Conservation (phyloP, 169 alveolate genomes). For the Plasmodium gonderi region DNA sequence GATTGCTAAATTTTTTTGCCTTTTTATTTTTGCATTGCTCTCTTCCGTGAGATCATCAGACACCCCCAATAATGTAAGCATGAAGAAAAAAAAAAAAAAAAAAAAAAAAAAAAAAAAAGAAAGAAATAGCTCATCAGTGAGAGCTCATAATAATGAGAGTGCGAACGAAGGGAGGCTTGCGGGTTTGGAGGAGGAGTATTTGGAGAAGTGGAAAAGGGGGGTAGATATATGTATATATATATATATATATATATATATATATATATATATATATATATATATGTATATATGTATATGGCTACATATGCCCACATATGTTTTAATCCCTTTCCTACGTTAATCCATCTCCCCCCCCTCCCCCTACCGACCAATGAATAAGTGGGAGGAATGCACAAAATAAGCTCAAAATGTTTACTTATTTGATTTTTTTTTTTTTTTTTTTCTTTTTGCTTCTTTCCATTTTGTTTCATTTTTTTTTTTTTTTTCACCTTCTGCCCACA, state of each 20-base stretch:
- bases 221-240: background rate
- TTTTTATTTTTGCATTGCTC: background rate
- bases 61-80: conserved; percentile 27
- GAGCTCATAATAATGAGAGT: too few species aligned
- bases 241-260: background rate
- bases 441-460: background rate
- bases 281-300: too few species aligned
- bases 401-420: too few species aligned
- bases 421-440: background rate
- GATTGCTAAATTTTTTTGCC: background rate
- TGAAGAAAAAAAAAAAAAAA: background rate
- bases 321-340: too few species aligned
- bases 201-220: background rate
- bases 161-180: too few species aligned
- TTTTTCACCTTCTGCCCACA: background rate
- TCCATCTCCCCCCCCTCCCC: too few species aligned
- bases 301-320: too few species aligned
- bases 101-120: too few species aligned
- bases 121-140: too few species aligned
- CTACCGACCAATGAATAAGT: too few species aligned
- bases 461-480: background rate
- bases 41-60: conserved; percentile 5
- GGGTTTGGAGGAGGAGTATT: background rate
- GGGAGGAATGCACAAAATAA: too few species aligned
- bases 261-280: too few species aligned